Evolutionary conservation across 371 early-diverging fungal species (phyloP).

Genomic region (Saksenaea vasiformis): DNA sequence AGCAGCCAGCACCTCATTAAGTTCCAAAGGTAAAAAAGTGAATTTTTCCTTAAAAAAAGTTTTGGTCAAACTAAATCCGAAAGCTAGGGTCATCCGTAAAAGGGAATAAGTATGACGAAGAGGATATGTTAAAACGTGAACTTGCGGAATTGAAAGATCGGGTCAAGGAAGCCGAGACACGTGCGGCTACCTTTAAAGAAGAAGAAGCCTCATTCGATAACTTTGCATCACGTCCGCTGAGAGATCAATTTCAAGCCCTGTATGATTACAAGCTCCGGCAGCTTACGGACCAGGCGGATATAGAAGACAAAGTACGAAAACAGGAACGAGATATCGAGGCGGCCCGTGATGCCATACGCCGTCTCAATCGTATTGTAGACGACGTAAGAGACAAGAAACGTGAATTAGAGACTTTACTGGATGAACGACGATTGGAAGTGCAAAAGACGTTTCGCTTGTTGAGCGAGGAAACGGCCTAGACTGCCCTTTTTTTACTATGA

Average conservation of each 20-base stretch:
- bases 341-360: constrained; percentile 52
- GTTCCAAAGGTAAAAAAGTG: constrained; percentile 37
- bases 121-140: constrained; percentile 48
- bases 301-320: constrained; percentile 47
- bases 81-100: constrained; percentile 24
- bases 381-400: constrained; percentile 50
- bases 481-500: neutral
- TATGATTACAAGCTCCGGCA: constrained; percentile 54
- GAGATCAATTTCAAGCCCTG: constrained; percentile 52
- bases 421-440: constrained; percentile 31
- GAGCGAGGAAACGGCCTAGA: constrained; percentile 16
- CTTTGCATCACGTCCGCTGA: constrained; percentile 44
- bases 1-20: constrained; percentile 50
- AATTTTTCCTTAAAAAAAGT: too few species aligned
- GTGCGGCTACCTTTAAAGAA: constrained; percentile 24
- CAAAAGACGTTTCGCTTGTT: constrained; percentile 28
- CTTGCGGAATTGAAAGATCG: constrained; percentile 42
- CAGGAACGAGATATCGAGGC: constrained; percentile 55
- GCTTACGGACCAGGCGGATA: constrained; percentile 48
- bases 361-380: constrained; percentile 45
- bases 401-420: constrained; percentile 40
- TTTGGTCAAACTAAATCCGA: too few species aligned
- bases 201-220: constrained; percentile 24
- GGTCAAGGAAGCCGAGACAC: constrained; percentile 44
- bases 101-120: constrained; percentile 47